These are phyloP conservation scores for Heliamphora pulchella DNA, from an alignment of 179 eudicot genomes.

Conservation along the genomic window DNA sequence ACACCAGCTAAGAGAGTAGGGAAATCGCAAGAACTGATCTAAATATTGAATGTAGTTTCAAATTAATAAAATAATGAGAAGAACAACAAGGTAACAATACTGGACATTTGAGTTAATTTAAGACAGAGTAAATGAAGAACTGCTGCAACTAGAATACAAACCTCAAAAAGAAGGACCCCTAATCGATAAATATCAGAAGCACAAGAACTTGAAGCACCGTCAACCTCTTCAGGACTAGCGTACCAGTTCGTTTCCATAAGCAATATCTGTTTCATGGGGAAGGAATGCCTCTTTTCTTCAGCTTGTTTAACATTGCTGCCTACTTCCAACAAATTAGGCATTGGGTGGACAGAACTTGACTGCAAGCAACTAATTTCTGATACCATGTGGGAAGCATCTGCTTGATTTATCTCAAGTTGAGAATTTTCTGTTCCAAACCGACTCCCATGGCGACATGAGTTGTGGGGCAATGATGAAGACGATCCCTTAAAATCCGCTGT, in stretches of 20 bases:
- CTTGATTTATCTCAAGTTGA: slow-evolving; percentile 18
- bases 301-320: slow-evolving; percentile 32
- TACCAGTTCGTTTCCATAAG: slow-evolving; percentile 89
- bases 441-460: slow-evolving; percentile 23
- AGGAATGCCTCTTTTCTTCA: slow-evolving; percentile 54
- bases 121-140: background rate
- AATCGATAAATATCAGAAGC: slow-evolving; percentile 87
- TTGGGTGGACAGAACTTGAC: slow-evolving; percentile 32
- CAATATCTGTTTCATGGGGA: slow-evolving; percentile 83
- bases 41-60: background rate
- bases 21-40: background rate
- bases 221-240: slow-evolving; percentile 80
- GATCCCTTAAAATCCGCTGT: slow-evolving; percentile 41
- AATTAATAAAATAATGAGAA: background rate
- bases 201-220: slow-evolving; percentile 72
- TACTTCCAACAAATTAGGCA: slow-evolving; percentile 26
- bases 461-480: slow-evolving; percentile 26
- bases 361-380: slow-evolving; percentile 46
- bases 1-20: slow-evolving; percentile 13
- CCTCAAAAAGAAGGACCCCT: slow-evolving; percentile 99
- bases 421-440: slow-evolving; percentile 14
- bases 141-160: slow-evolving; percentile 26
- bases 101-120: background rate
- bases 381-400: slow-evolving; percentile 22
- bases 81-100: background rate